These are phyloP conservation scores for Hemisphaericaspora lyxosophila DNA, from an alignment of 1,139 yeast species.

Conservation along the genomic window DNA sequence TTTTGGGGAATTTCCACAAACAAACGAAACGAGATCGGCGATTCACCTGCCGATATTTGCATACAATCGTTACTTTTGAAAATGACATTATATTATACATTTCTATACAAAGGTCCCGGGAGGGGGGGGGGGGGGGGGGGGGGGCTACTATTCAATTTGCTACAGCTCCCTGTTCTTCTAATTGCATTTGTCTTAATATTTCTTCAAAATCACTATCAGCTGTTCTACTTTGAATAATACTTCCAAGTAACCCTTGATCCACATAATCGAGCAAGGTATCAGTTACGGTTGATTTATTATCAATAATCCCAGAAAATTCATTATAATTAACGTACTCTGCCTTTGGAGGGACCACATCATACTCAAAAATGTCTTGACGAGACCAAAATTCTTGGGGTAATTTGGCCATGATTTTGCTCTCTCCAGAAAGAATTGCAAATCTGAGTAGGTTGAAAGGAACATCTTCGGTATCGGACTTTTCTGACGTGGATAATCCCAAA, in stretches of 20 bases:
- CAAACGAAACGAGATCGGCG: no score
- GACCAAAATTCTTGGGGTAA: slow-evolving; percentile 66
- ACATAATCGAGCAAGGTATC: slow-evolving; percentile 39
- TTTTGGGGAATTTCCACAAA: no score
- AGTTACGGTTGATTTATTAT: slow-evolving; percentile 19
- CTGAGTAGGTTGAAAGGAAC: slow-evolving; percentile 63
- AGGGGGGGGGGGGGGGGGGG: no score
- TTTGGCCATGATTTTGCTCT: slow-evolving; percentile 66
- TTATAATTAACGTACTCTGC: slow-evolving; percentile 27
- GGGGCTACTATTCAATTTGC: slow-evolving; percentile 2
- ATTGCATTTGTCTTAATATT: slow-evolving; percentile 20
- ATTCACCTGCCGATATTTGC: no score
- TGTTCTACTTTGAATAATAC: slow-evolving; percentile 33
- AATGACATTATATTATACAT: no score
- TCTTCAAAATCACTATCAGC: slow-evolving; percentile 28
- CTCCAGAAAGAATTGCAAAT: slow-evolving; percentile 69
- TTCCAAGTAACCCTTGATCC: slow-evolving; percentile 41
- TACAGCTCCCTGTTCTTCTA: slow-evolving; percentile 5
- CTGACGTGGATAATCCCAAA: slow-evolving; percentile 7
- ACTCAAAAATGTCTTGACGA: slow-evolving; percentile 61
- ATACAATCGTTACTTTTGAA: no score
- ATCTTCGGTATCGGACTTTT: slow-evolving; percentile 17
- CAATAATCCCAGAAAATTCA: slow-evolving; percentile 26
- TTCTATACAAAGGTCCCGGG: no score
- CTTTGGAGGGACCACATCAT: slow-evolving; percentile 58